Evolutionary conservation across 1,284 basidiomycete genomes (phyloP), one percentile per base, ranked within the genome.

Genomic region (Puccinia hordei): DNA sequence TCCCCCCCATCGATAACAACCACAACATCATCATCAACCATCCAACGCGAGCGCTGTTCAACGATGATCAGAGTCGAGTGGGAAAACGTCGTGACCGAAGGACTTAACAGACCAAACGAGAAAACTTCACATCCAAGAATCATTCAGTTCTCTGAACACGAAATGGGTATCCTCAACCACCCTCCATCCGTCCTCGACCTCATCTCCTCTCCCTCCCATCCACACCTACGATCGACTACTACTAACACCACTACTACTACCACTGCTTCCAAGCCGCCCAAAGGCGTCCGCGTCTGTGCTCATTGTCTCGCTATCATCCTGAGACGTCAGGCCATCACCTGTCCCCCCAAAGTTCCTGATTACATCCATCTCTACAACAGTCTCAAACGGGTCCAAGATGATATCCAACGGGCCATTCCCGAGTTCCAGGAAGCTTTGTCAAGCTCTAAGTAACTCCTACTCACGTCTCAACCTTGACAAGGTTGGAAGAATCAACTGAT

Each of bases 341-440:
- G 82, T 8, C 82, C 83, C 0, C n/a, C 81, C 0, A 71, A 81
- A 0, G 79, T 82, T 1, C 84, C 84, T 17, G 80, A 81, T 0
- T 86, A 85, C 80, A 65, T 86, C 46, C 83, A 84, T 81, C 83
- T 87, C 41, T 86, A 87, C 81, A 82, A 93, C 88, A 89, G 89
- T 15, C 90, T 98, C 78, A 87, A 93, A 51, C 86, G 86, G 33
- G 87, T 97, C 4, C 95, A 99, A 87, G 85, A 90, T 82, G 94
- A 91, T 82, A 92, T 93, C 30, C 89, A 91, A 81, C 88, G 89
- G 38, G 85, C 88, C 9, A 87, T 93, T 24, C 91, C 91, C 0
- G 89, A 90, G 76, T 92, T 92, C 83, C 91, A 92, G 80, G 92
- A 92, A 82, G 87, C 91, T 69, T 85, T 91, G 38, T 83, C 89